A percentile compares a stretch with the other conserved stretches of the same genome.
phyloP scores from a whole-genome alignment of 371 early-diverging fungal species.

The Mucor mucedo region DNA sequence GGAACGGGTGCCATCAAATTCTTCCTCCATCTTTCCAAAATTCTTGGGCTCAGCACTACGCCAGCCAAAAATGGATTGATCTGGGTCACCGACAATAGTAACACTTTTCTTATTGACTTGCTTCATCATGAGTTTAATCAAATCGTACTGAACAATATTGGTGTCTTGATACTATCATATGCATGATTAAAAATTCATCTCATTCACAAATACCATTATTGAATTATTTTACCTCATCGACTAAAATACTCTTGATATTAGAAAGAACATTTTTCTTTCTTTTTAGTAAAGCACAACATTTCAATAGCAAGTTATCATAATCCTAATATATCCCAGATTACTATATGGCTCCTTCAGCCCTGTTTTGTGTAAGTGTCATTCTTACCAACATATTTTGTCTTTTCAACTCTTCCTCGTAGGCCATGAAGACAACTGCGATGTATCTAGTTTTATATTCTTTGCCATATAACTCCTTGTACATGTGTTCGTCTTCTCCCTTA shows the following conservation, averaged over 20 bases:
- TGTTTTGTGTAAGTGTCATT: not conserved
- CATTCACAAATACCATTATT: too few relatives aligned
- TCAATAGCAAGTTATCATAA: conserved; percentile 62
- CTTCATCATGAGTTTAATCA: conserved; percentile 42
- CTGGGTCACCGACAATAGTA: conserved; percentile 67
- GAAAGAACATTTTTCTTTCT: conserved; percentile 19
- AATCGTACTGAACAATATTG: conserved; percentile 60
- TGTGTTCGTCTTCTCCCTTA: conserved; percentile 24
- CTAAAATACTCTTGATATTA: conserved; percentile 50
- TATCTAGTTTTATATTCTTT: conserved; percentile 15
- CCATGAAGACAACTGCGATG: conserved; percentile 36
- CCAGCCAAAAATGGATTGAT: conserved; percentile 72
- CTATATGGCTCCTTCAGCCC: not conserved
- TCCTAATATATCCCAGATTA: conserved; percentile 40
- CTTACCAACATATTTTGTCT: conserved; percentile 38
- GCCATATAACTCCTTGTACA: conserved; percentile 11
- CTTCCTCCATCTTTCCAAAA: conserved; percentile 51
- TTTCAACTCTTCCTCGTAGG: conserved; percentile 44
- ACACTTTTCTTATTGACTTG: conserved; percentile 40
- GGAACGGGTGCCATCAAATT: conserved; percentile 39
- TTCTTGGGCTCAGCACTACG: conserved; percentile 63
- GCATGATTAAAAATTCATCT: too few relatives aligned
- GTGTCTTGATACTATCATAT: conserved; percentile 66
- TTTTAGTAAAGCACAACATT: conserved; percentile 41
- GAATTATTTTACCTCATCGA: conserved; percentile 55